phyloP scores from a whole-genome alignment of 768 basidiomycete genomes.

The Collybia sordida region DNA sequence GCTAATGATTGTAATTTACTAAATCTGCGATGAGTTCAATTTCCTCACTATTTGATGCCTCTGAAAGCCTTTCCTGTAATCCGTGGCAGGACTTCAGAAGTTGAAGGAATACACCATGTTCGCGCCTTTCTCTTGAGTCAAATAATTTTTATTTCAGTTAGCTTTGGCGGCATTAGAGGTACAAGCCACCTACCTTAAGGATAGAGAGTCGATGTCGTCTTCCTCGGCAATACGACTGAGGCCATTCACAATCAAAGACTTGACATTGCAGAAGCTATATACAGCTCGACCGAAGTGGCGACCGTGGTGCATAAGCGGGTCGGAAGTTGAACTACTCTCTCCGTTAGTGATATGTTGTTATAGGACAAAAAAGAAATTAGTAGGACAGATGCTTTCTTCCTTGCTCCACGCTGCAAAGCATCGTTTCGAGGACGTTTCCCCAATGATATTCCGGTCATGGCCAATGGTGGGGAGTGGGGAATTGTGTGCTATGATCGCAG shows the following conservation, averaged over 20 bases:
- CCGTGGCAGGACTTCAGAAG: not conserved
- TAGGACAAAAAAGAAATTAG: not conserved
- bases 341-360: not conserved
- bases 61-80: not conserved
- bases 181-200: not conserved
- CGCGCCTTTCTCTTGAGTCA: not conserved
- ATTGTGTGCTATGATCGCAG: too few species aligned
- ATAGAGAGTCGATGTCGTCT: not conserved
- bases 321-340: not conserved
- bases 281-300: conserved; percentile 4
- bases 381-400: not conserved
- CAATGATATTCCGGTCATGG: not conserved
- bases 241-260: conserved; percentile 1
- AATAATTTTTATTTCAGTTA: not conserved
- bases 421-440: not conserved
- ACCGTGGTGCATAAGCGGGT: not conserved
- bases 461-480: too few species aligned
- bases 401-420: not conserved
- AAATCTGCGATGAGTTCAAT: conserved; percentile 1
- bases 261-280: conserved; percentile 1
- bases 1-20: not conserved
- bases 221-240: not conserved
- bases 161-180: not conserved
- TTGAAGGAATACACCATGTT: not conserved
- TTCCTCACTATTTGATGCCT: not conserved